Percentiles rank a stretch among this genome's conserved stretches.
phyloP scores from a whole-genome alignment of 179 eudicot genomes.

The Heliamphora pulchella region DNA sequence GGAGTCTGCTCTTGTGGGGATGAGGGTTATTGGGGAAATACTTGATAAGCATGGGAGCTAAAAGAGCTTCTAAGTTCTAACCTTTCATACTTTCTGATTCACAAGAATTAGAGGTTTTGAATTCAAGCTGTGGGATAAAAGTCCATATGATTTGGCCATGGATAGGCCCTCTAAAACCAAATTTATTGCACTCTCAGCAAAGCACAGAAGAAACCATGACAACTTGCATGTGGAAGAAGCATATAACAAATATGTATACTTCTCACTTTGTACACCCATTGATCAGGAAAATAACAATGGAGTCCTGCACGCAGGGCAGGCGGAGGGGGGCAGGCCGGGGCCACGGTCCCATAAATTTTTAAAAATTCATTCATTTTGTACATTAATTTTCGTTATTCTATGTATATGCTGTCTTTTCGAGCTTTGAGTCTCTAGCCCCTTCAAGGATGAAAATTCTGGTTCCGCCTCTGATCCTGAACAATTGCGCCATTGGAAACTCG shows the following conservation, averaged over 20 bases:
- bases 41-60: neutral
- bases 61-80: conserved; percentile 2
- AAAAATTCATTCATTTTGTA: too few species aligned
- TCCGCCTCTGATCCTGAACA: too few species aligned
- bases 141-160: neutral
- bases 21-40: conserved; percentile 39
- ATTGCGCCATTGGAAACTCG: neutral
- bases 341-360: too few species aligned
- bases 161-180: neutral
- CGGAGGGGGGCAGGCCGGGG: too few species aligned
- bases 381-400: too few species aligned
- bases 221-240: neutral
- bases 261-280: neutral
- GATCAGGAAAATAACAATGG: neutral
- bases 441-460: too few species aligned
- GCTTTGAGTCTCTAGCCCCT: too few species aligned
- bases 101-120: neutral
- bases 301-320: neutral
- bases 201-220: neutral
- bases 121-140: neutral
- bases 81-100: neutral
- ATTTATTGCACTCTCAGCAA: neutral
- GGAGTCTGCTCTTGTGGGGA: conserved; percentile 71
- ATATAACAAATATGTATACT: too few species aligned
- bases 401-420: too few species aligned